A percentile compares a stretch with the other conserved stretches of the same genome.
These are phyloP conservation scores for Suillus plorans DNA, from an alignment of 768 basidiomycete species.

Conservation along the genomic window DNA sequence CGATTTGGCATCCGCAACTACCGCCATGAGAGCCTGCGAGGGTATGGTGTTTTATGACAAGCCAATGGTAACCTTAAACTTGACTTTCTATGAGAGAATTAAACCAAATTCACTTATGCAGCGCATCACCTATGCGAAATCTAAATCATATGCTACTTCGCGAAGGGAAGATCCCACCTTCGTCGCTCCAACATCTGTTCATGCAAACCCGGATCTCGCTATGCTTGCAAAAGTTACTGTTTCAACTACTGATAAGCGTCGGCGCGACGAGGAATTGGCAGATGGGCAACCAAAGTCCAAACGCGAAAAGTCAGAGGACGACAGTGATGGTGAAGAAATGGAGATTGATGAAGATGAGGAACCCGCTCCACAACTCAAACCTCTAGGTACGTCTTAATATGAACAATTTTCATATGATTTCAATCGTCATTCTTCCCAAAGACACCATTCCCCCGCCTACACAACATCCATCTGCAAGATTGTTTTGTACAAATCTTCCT, in stretches of 20 bases:
- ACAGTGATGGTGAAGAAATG: slow-evolving; percentile 83
- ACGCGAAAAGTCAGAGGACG: slow-evolving; percentile 64
- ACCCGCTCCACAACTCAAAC: slow-evolving; percentile 37
- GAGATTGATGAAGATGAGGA: slow-evolving; percentile 93
- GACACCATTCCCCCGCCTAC: slow-evolving; percentile 45
- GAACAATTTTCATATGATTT: slow-evolving; percentile 27
- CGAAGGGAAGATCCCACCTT: slow-evolving; percentile 79
- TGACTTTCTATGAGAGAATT: neutral
- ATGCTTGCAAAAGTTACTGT: slow-evolving; percentile 39
- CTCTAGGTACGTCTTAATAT: slow-evolving; percentile 42
- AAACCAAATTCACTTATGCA: slow-evolving; percentile 29
- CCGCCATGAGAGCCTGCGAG: slow-evolving; percentile 89
- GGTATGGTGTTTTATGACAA: slow-evolving; percentile 94
- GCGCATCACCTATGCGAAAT: slow-evolving; percentile 90
- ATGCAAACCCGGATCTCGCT: slow-evolving; percentile 49
- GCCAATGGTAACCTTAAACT: slow-evolving; percentile 65
- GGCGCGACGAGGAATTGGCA: slow-evolving; percentile 58
- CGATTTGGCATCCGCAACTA: slow-evolving; percentile 87
- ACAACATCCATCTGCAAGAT: slow-evolving; percentile 56
- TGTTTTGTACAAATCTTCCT: slow-evolving; percentile 85
- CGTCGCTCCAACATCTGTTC: slow-evolving; percentile 65
- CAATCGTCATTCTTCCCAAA: slow-evolving; percentile 25
- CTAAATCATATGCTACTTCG: slow-evolving; percentile 84
- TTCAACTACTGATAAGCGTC: slow-evolving; percentile 55
- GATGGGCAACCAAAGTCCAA: slow-evolving; percentile 61